These are phyloP conservation scores for Babjeviella inositovora DNA, from an alignment of 805 yeast species.

Conservation along the genomic window DNA sequence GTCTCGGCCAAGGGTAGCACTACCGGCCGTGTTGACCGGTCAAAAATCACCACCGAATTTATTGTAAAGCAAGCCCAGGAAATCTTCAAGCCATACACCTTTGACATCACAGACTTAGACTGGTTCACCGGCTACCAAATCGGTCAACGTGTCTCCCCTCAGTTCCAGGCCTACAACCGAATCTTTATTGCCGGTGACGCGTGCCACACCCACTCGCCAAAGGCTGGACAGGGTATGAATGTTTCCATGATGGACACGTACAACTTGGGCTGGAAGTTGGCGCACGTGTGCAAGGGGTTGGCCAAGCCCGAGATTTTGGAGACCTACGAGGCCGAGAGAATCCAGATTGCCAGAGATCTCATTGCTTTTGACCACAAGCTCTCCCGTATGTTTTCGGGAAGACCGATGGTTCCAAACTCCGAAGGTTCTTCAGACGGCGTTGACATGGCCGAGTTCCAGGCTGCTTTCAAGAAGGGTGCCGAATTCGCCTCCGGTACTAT, in stretches of 20 bases:
- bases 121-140: conserved; percentile 16
- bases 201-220: conserved; percentile 13
- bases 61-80: conserved; percentile 5
- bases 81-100: conserved; percentile 6
- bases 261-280: conserved; percentile 7
- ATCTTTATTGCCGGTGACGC: conserved; percentile 15
- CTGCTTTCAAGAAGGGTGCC: conserved; percentile 10
- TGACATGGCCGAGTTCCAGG: conserved; percentile 10
- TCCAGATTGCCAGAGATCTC: conserved; percentile 12
- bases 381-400: conserved; percentile 12
- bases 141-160: conserved; percentile 12
- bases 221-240: conserved; percentile 17
- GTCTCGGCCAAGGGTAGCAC: too few species aligned
- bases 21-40: conserved; percentile 11
- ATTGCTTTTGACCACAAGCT: conserved; percentile 12
- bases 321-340: conserved; percentile 5
- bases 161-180: conserved; percentile 7
- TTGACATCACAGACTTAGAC: conserved; percentile 10
- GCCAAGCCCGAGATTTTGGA: conserved; percentile 4
- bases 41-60: conserved; percentile 11
- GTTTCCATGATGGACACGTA: conserved; percentile 10
- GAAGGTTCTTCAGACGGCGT: conserved; percentile 9
- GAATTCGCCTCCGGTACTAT: conserved; percentile 13
- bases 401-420: too few species aligned
- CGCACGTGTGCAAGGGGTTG: conserved; percentile 4